Conservation (phyloP, 1,139 yeast genomes). For the Blastobotrys capitulatus region DNA sequence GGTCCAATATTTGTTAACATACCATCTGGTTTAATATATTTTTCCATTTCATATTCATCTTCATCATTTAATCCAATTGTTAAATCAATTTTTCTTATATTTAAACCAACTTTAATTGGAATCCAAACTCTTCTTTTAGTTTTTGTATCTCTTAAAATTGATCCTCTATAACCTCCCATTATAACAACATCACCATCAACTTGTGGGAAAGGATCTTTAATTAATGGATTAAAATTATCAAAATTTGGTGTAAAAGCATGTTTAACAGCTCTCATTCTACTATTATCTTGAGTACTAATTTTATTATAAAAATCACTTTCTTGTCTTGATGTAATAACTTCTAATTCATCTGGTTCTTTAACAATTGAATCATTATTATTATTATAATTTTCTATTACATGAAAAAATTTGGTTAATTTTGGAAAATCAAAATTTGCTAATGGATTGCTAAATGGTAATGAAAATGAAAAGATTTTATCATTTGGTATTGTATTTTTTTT, state of each 20-base stretch:
- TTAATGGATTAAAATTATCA: conserved; percentile 23
- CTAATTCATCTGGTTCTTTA: conserved; percentile 16
- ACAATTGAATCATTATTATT: conserved; percentile 9
- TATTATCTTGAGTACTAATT: conserved; percentile 56
- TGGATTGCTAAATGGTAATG: conserved; percentile 31
- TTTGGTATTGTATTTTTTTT: conserved; percentile 8
- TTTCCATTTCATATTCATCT: conserved; percentile 48
- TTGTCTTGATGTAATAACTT: conserved; percentile 27
- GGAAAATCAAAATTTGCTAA: conserved; percentile 25
- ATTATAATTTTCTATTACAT: background rate
- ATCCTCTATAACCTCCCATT: conserved; percentile 86
- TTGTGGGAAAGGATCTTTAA: conserved; percentile 31
- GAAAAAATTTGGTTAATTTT: conserved; percentile 6
- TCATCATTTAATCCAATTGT: conserved; percentile 65
- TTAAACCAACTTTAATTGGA: conserved; percentile 80
- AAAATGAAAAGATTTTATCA: conserved; percentile 27
- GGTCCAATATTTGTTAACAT: conserved; percentile 83
- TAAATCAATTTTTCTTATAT: conserved; percentile 62
- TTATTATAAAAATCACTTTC: conserved; percentile 56
- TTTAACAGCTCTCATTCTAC: conserved; percentile 62
- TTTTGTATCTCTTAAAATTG: conserved; percentile 60
- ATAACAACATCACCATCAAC: conserved; percentile 73
- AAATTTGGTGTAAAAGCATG: conserved; percentile 54
- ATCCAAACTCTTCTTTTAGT: conserved; percentile 76
- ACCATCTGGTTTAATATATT: conserved; percentile 63